Conservation (phyloP, 371 early-diverging fungal species). For the Sporodiniella umbellata region DNA sequence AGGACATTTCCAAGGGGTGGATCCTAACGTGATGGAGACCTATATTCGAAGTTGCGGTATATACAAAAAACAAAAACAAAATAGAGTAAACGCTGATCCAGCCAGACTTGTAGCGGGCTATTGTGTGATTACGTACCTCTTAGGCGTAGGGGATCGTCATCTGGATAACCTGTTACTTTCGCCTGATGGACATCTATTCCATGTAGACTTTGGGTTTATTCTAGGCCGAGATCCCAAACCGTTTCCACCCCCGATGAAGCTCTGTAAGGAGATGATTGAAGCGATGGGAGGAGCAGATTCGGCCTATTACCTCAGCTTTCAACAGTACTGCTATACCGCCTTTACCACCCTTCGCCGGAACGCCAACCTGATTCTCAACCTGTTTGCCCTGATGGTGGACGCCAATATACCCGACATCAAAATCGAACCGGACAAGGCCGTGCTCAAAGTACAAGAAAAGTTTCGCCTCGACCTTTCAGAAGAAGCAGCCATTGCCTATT, state of each 20-base stretch:
- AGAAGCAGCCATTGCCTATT: constrained; percentile 91
- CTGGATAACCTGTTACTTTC: constrained; percentile 94
- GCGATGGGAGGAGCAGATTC: constrained; percentile 94
- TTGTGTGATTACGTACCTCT: constrained; percentile 95
- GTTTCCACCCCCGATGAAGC: constrained; percentile 98
- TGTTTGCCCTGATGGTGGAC: constrained; percentile 94
- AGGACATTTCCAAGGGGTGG: constrained; percentile 65
- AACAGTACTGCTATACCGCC: constrained; percentile 88
- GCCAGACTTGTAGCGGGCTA: too few species aligned
- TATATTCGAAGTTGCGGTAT: constrained; percentile 92
- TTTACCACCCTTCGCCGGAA: constrained; percentile 90
- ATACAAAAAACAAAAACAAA: too few species aligned
- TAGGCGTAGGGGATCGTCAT: constrained; percentile 99
- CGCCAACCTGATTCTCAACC: constrained; percentile 91
- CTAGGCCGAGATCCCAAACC: constrained; percentile 98
- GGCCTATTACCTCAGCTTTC: constrained; percentile 80
- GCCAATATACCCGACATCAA: constrained; percentile 95
- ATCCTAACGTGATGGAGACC: constrained; percentile 86
- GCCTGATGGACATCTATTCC: constrained; percentile 87
- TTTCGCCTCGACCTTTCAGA: constrained; percentile 91
- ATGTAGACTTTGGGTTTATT: constrained; percentile 98
- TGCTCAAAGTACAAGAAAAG: constrained; percentile 92
- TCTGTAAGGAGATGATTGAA: constrained; percentile 98
- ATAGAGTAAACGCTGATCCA: too few species aligned
- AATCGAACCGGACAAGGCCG: constrained; percentile 95